Conservation (phyloP, 345 rosid genomes). For the Clarkia xantiana region DNA sequence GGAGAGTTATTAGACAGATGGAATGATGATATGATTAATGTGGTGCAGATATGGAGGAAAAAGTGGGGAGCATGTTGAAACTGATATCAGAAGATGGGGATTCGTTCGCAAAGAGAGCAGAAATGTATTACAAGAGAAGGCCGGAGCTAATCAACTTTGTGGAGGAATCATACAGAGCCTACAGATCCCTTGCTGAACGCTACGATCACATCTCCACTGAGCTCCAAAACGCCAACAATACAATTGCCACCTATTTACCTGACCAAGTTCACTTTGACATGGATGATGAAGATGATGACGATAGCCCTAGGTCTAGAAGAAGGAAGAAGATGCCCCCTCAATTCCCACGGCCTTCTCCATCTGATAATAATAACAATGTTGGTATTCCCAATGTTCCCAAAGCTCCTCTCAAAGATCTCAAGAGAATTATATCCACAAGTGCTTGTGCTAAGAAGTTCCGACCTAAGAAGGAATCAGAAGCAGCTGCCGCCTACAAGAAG, state of each 20-base stretch:
- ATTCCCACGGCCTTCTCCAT: background rate
- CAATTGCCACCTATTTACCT: slow-evolving; percentile 76
- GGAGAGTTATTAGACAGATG: too few species aligned
- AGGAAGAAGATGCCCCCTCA: slow-evolving; percentile 6
- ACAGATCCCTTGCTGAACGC: slow-evolving; percentile 79
- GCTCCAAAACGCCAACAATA: slow-evolving; percentile 90
- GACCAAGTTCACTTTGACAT: slow-evolving; percentile 65
- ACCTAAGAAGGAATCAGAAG: slow-evolving; percentile 21
- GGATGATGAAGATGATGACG: slow-evolving; percentile 64
- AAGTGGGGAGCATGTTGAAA: slow-evolving; percentile 46
- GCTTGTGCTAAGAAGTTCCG: slow-evolving; percentile 50
- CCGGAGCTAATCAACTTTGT: slow-evolving; percentile 85
- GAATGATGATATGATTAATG: too few species aligned
- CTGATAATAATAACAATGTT: slow-evolving; percentile 9
- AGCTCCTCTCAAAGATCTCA: slow-evolving; percentile 48
- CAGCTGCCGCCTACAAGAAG: slow-evolving; percentile 12
- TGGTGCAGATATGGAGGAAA: slow-evolving; percentile 91
- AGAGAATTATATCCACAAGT: slow-evolving; percentile 25
- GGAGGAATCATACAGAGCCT: slow-evolving; percentile 77
- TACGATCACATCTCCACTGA: slow-evolving; percentile 87
- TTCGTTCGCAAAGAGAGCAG: slow-evolving; percentile 90
- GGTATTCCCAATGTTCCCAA: slow-evolving; percentile 62
- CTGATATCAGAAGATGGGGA: slow-evolving; percentile 91
- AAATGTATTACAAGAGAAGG: slow-evolving; percentile 94
- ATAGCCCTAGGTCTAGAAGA: slow-evolving; percentile 15